phyloP scores from a whole-genome alignment of 2,329 filamentous ascomycete species.

The Aspergillus persii region DNA sequence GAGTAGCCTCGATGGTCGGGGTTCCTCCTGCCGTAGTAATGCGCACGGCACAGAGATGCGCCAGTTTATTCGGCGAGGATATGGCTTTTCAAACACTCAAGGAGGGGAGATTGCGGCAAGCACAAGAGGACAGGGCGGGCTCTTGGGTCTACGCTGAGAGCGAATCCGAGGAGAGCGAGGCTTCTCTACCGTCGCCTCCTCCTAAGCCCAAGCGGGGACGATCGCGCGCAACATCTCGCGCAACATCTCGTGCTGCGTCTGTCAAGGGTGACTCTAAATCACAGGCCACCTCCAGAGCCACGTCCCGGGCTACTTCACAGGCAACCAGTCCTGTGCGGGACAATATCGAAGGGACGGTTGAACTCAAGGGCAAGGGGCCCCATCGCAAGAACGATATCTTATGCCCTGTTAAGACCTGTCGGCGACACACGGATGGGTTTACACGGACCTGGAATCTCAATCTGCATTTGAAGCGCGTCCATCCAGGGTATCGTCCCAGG shows the following conservation, averaged over 20 bases:
- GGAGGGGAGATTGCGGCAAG: constrained; percentile 33
- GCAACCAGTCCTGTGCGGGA: constrained; percentile 11
- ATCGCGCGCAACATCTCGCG: constrained; percentile 12
- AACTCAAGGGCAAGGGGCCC: constrained; percentile 22
- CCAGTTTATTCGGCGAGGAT: constrained; percentile 68
- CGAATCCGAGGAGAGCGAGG: constrained; percentile 21
- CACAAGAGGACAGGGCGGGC: constrained; percentile 20
- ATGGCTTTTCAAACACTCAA: constrained; percentile 63
- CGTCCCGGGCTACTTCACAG: constrained; percentile 4
- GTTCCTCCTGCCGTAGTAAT: constrained; percentile 65
- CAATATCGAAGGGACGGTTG: neutral
- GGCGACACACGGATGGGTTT: constrained; percentile 32
- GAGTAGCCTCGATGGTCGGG: constrained; percentile 71
- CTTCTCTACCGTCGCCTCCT: constrained; percentile 4
- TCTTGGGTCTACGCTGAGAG: constrained; percentile 34
- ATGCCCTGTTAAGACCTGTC: constrained; percentile 32
- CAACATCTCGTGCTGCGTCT: constrained; percentile 12
- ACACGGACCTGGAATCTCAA: constrained; percentile 39
- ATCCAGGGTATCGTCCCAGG: constrained; percentile 21
- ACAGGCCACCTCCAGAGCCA: neutral
- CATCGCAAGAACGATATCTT: constrained; percentile 29
- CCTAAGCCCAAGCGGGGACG: constrained; percentile 3
- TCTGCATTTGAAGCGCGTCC: constrained; percentile 34
- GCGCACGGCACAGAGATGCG: constrained; percentile 70
- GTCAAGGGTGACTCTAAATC: constrained; percentile 8